Conservation (phyloP, 2,329 filamentous ascomycete genomes). For the Davidsoniella eucalypti region DNA sequence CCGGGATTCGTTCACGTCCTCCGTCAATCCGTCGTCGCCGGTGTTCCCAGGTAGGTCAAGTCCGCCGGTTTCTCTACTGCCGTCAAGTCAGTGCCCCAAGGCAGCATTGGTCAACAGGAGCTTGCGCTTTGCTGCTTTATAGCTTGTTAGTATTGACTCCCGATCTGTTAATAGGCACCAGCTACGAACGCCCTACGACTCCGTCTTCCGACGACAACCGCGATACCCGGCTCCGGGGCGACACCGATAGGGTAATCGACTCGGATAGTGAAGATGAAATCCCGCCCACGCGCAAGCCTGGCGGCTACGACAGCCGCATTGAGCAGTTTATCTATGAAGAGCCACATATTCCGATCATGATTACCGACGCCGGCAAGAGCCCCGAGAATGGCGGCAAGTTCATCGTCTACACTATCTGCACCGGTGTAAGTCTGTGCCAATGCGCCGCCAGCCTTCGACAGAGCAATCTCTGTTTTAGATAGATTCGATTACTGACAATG, state of each 20-base stretch:
- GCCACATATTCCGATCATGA: slow-evolving; percentile 74
- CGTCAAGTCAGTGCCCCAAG: too few relatives aligned
- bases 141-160: background rate
- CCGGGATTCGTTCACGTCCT: slow-evolving; percentile 54
- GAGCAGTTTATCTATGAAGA: slow-evolving; percentile 97
- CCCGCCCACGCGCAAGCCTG: slow-evolving; percentile 52
- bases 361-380: slow-evolving; percentile 92
- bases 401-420: slow-evolving; percentile 94
- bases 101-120: too few relatives aligned
- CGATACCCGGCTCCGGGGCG: background rate
- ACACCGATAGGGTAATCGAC: slow-evolving; percentile 15
- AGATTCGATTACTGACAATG: slow-evolving; percentile 6
- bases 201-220: slow-evolving; percentile 10
- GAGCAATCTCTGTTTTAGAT: background rate
- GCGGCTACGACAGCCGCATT: slow-evolving; percentile 84
- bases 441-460: slow-evolving; percentile 2
- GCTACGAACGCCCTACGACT: slow-evolving; percentile 3
- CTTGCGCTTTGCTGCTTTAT: too few relatives aligned
- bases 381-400: slow-evolving; percentile 78
- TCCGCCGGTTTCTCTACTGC: background rate
- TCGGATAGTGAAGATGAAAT: slow-evolving; percentile 28
- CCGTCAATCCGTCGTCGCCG: slow-evolving; percentile 49
- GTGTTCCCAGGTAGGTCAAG: slow-evolving; percentile 36
- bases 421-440: slow-evolving; percentile 46
- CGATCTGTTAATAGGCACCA: background rate